Evolutionary conservation across 495 filamentous ascomycete species (phyloP), one percentile per base, ranked within the genome.

Genomic region (Podospora tetraspora): DNA sequence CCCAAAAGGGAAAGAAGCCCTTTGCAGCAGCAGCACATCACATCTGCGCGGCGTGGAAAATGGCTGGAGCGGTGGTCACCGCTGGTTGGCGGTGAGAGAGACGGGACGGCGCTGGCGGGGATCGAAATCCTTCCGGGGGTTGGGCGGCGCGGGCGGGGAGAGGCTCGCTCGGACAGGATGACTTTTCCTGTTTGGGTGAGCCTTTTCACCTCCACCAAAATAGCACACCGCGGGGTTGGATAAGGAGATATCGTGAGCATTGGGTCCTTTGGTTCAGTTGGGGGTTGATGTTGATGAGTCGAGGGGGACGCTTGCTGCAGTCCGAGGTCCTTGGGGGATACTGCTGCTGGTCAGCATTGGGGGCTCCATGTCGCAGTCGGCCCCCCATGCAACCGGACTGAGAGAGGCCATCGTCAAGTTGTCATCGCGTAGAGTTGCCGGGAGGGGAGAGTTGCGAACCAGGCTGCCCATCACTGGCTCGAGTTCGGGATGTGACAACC

Each of bases 251-350:
- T 52, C 43, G 37, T 52, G 37, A n/a, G 37, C 37, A 52, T 52
- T 16, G 25, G 19, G 29, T 32, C 57, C 21, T 64, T 16, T 64
- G 62, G 62, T 64, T 23, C 22, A 57, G 62, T 64, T 64, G 62
- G 62, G 62, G 62, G 62, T 34, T 24, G 5, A 56, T 52, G 13
- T 21, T 27, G 25, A 5, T 21, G 2, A 61, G 10, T 62, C 60
- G 27, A 3, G 34, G 34, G 6, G 34, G 34, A 43, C 16, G 34
- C 34, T 43, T 13, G 19, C 34, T 16, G 34, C 4, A 43, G 34
- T 43, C 34, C 34, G 34, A 43, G 34, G 4, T 43, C 19, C 43
- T 34, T n/a, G 43, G 19, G 37, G 37, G 37, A 19, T 4, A 43
- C 37, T 19, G 16, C 16, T n/a, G 19, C n/a, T 52, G 43, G 43